Evolutionary conservation across 805 yeast species (phyloP).

Genomic region (Lipomyces kockii): DNA sequence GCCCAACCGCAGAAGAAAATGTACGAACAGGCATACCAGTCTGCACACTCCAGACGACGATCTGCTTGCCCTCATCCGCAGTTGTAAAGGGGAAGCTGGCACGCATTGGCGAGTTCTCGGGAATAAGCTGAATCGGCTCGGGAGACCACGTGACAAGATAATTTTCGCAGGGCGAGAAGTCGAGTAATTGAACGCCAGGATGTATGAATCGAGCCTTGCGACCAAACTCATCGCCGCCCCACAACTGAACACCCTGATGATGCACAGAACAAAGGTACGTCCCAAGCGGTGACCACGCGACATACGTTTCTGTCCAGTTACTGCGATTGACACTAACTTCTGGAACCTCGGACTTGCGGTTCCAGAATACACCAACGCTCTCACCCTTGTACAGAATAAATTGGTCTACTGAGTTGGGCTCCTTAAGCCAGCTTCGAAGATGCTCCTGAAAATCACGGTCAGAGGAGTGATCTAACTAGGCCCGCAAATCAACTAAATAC

Average conservation of each 20-base stretch:
- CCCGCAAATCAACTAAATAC: slow-evolving; percentile 7
- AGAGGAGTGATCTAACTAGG: not conserved
- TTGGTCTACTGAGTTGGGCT: slow-evolving; percentile 88
- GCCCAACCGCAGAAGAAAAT: slow-evolving; percentile 77
- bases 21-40: slow-evolving; percentile 86
- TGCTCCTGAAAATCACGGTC: slow-evolving; percentile 54
- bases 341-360: slow-evolving; percentile 69
- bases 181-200: slow-evolving; percentile 85
- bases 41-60: slow-evolving; percentile 88
- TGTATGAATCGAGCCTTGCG: slow-evolving; percentile 80
- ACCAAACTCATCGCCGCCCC: slow-evolving; percentile 88
- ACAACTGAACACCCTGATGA: slow-evolving; percentile 91
- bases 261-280: slow-evolving; percentile 84
- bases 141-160: slow-evolving; percentile 89
- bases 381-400: slow-evolving; percentile 78
- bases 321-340: slow-evolving; percentile 76
- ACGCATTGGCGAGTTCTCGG: slow-evolving; percentile 65
- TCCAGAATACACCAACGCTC: slow-evolving; percentile 85
- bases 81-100: slow-evolving; percentile 80
- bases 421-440: slow-evolving; percentile 89
- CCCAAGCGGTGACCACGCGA: slow-evolving; percentile 93
- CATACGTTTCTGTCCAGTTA: slow-evolving; percentile 85
- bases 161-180: slow-evolving; percentile 90
- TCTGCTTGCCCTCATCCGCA: slow-evolving; percentile 88
- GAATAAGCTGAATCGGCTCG: slow-evolving; percentile 74